phyloP scores from a whole-genome alignment of 352 stramenopile genomes.

The Thraustochytrium sp. region DNA sequence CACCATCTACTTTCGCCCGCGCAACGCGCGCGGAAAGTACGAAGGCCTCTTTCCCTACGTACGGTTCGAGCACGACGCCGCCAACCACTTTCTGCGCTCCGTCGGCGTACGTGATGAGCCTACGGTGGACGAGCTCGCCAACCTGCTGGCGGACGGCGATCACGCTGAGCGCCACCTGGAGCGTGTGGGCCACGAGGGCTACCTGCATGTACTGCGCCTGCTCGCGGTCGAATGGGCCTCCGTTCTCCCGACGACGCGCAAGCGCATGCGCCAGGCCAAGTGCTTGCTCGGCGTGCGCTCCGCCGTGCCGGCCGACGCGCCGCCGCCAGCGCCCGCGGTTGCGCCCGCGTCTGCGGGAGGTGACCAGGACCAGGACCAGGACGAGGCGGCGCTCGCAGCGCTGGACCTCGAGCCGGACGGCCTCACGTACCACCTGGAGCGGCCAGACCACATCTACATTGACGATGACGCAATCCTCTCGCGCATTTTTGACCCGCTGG shows the following conservation, averaged over 20 bases:
- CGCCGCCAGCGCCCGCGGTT: background rate
- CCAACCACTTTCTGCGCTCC: slow-evolving; percentile 2
- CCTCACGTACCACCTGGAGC: background rate
- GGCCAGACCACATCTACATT: background rate
- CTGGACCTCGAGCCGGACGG: background rate
- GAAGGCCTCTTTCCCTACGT: slow-evolving; percentile 37
- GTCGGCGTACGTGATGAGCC: background rate
- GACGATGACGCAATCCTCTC: slow-evolving; percentile 3
- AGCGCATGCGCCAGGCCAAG: background rate
- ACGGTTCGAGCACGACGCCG: background rate
- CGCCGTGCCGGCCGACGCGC: background rate
- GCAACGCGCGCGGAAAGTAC: background rate
- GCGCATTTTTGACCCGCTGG: slow-evolving; percentile 5
- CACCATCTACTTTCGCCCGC: slow-evolving; percentile 15
- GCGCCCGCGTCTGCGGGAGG: background rate
- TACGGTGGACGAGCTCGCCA: slow-evolving; percentile 11
- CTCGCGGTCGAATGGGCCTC: background rate
- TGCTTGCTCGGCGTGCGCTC: background rate
- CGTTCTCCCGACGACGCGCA: background rate
- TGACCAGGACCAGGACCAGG: background rate
- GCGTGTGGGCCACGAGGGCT: background rate
- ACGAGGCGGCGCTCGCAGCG: background rate
- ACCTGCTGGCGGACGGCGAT: background rate
- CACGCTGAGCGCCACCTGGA: background rate
- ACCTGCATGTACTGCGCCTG: background rate